Evolutionary conservation across 208 protist genomes (phyloP), one percentile per base, ranked within the genome.

Genomic region (Crithidia sp.): DNA sequence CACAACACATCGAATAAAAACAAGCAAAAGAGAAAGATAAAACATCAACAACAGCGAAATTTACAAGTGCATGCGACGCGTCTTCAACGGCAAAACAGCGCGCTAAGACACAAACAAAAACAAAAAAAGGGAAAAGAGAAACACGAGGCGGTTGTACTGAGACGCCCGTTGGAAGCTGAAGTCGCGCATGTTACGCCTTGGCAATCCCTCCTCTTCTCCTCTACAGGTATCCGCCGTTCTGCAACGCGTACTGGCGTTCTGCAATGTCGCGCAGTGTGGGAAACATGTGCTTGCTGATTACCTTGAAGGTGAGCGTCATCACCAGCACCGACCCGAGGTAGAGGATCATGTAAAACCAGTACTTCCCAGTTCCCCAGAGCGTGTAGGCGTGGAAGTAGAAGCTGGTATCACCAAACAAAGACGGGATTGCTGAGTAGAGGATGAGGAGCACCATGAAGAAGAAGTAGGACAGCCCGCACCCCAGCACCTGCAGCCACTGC

Each of bases 321-420:
- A 86, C 67, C 44, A 93, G 75, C 17, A 89, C 67, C 44, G 56
- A 58, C 36, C 88, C 71, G 0, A 90, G 36, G 54, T 80, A 88
- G 54, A 96, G 63, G 44, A 96, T 40, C 44, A 91, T 14, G 59
- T 89, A 95, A 8, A 93, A 70, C 89, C 92, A 97, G 67, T 92
- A 95, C 70, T 93, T 89, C 2, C 50, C 78, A 13, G 69, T 85
- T 4, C 69, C 44, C 74, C 89, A 84, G 13, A 96, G 54, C 37
- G 86, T 67, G 77, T 84, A 90, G 17, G 87, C 84, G 37, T 91
- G 81, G 64, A 79, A 96, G 79, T 96, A 96, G 17, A 96, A 86
- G 17, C 55, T 71, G 9, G 67, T 81, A 17, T 83, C 77, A 10
- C 83, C 77, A 40, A 94, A 79, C 4, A 92, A 40, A 0, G 72